Percentiles rank a stretch among this genome's conserved stretches.
These are phyloP conservation scores for Aspergillus brasiliensis DNA, from an alignment of 2,329 filamentous ascomycete genomes.

Conservation along the genomic window DNA sequence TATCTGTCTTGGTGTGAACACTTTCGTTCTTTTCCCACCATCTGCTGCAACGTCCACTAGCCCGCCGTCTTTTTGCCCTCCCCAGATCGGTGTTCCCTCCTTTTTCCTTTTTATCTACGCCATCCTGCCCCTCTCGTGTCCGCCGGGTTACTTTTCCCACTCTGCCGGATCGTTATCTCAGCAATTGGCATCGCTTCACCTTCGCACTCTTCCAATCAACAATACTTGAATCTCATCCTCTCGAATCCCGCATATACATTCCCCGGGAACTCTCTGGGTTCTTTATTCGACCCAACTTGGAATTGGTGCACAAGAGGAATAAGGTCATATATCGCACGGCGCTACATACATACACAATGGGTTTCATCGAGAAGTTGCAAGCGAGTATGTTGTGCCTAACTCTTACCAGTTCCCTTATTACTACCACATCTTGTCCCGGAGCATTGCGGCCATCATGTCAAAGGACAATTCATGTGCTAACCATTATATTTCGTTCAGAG, in stretches of 20 bases:
- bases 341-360: constrained; percentile 41
- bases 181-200: not conserved
- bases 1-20: constrained; percentile 3
- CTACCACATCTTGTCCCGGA: not conserved
- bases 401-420: not conserved
- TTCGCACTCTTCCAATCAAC: not conserved
- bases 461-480: constrained; percentile 8
- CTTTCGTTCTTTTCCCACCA: not conserved
- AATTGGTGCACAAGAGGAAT: not conserved
- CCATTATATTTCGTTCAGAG: constrained; percentile 47
- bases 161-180: not conserved
- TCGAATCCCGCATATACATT: not conserved
- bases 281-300: not conserved
- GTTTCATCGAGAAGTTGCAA: constrained; percentile 54
- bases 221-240: not conserved
- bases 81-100: not conserved
- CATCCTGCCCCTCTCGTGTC: not conserved
- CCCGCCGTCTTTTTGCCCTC: not conserved
- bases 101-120: not conserved
- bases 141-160: not conserved
- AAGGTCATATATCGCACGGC: not conserved
- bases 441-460: not conserved
- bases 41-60: constrained; percentile 4
- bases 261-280: not conserved
- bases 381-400: constrained; percentile 45